These are phyloP conservation scores for Psilocybe subaeruginosa DNA, from an alignment of 768 basidiomycete genomes.

Conservation along the genomic window DNA sequence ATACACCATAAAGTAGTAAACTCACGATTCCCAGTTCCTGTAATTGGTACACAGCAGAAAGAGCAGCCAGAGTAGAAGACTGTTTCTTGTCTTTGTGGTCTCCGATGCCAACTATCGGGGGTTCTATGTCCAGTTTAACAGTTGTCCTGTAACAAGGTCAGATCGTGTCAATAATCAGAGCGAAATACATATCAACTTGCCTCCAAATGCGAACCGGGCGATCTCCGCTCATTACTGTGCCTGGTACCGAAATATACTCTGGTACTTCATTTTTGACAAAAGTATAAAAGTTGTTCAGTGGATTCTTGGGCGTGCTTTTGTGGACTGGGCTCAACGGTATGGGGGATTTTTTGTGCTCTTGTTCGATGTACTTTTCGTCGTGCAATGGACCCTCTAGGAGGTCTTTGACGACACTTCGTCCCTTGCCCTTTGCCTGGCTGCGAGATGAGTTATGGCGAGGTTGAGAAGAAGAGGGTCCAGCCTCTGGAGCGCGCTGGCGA, in stretches of 20 bases:
- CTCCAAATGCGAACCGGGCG: conserved; percentile 41
- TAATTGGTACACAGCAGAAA: conserved; percentile 76
- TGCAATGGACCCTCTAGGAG: conserved; percentile 37
- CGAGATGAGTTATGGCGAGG: conserved; percentile 4
- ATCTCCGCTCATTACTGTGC: conserved; percentile 26
- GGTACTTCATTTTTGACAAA: conserved; percentile 29
- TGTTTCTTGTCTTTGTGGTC: conserved; percentile 61
- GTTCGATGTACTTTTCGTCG: conserved; percentile 34
- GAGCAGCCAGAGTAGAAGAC: conserved; percentile 75
- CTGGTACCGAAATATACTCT: conserved; percentile 35
- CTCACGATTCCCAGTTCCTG: conserved; percentile 65
- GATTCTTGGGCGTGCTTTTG: conserved; percentile 38
- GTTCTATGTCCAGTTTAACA: conserved; percentile 38
- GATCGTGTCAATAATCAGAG: background rate
- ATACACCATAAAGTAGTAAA: conserved; percentile 16
- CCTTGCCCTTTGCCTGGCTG: conserved; percentile 5
- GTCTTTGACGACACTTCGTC: conserved; percentile 11
- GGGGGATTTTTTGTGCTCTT: conserved; percentile 32
- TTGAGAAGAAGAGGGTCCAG: conserved; percentile 21
- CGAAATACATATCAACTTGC: conserved; percentile 30
- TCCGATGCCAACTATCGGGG: conserved; percentile 60
- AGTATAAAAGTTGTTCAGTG: conserved; percentile 43
- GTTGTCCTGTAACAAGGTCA: conserved; percentile 36
- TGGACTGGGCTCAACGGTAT: conserved; percentile 34
- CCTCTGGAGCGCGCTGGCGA: conserved; percentile 17